These are phyloP conservation scores for Tulasnella sp. DNA, from an alignment of 768 basidiomycete genomes.

Conservation along the genomic window DNA sequence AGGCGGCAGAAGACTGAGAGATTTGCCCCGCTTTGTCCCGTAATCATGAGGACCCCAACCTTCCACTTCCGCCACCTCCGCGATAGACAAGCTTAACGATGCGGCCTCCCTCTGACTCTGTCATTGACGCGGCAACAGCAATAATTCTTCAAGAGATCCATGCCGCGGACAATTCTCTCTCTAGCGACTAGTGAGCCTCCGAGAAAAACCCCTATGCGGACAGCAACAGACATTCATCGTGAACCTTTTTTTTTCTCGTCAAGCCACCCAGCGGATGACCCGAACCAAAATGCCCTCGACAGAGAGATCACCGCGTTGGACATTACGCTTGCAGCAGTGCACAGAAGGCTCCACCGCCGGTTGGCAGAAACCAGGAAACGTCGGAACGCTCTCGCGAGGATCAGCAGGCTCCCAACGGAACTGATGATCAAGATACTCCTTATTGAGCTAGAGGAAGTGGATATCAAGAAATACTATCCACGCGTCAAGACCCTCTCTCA, in stretches of 20 bases:
- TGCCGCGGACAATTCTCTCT: no score
- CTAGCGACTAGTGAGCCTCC: neutral
- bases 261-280: neutral
- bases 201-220: neutral
- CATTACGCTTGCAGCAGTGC: neutral
- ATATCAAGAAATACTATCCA: neutral
- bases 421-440: conserved; percentile 1
- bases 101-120: neutral
- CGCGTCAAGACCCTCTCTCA: neutral
- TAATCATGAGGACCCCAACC: neutral
- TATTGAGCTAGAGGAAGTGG: neutral
- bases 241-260: neutral
- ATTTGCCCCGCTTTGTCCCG: neutral
- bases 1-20: neutral
- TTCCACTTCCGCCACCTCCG: neutral
- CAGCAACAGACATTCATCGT: neutral
- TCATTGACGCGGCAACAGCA: neutral
- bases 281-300: neutral
- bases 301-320: neutral
- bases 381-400: neutral
- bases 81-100: neutral
- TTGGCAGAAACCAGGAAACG: neutral
- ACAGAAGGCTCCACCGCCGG: neutral
- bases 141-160: neutral
- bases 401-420: neutral